These are phyloP conservation scores for Coemansia biformis DNA, from an alignment of 192 early-diverging fungal species.

Conservation along the genomic window DNA sequence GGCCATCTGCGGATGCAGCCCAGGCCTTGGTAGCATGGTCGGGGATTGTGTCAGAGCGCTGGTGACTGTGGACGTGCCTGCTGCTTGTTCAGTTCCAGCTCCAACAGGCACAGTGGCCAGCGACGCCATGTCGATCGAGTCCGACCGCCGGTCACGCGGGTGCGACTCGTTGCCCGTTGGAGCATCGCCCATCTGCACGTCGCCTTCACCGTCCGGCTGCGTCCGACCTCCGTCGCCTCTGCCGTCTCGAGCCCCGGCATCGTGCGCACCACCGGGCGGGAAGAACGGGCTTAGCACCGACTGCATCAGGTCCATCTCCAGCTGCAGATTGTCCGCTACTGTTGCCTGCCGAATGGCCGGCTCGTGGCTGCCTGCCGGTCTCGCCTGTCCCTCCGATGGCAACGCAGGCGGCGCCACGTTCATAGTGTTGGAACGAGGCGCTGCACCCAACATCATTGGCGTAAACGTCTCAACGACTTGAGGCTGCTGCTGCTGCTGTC, in stretches of 20 bases:
- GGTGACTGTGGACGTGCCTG: neutral
- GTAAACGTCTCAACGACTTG: slow-evolving; percentile 5
- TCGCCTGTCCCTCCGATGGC: neutral
- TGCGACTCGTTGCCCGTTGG: no score
- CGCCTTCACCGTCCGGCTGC: slow-evolving; percentile 6
- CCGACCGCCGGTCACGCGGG: slow-evolving; percentile 29
- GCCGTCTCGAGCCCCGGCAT: no score
- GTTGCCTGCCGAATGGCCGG: no score
- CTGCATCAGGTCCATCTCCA: slow-evolving; percentile 42
- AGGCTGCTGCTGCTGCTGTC: slow-evolving; percentile 9
- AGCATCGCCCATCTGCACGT: slow-evolving; percentile 31
- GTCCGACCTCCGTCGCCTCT: no score
- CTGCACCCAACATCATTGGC: slow-evolving; percentile 8
- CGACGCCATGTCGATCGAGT: slow-evolving; percentile 37
- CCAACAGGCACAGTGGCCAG: slow-evolving; percentile 28
- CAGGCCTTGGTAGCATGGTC: slow-evolving; percentile 10
- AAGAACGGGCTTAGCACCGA: slow-evolving; percentile 33
- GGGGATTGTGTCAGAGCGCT: slow-evolving; percentile 9
- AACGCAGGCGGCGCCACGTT: neutral
- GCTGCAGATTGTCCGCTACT: slow-evolving; percentile 13
- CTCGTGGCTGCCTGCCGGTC: no score
- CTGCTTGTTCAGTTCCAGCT: neutral
- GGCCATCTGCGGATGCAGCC: slow-evolving; percentile 42
- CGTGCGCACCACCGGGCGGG: no score
- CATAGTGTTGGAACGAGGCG: neutral